Base-by-base conservation (phyloP, 371 early-diverging fungal species). In the Dichotomocladium elegans region DNA sequence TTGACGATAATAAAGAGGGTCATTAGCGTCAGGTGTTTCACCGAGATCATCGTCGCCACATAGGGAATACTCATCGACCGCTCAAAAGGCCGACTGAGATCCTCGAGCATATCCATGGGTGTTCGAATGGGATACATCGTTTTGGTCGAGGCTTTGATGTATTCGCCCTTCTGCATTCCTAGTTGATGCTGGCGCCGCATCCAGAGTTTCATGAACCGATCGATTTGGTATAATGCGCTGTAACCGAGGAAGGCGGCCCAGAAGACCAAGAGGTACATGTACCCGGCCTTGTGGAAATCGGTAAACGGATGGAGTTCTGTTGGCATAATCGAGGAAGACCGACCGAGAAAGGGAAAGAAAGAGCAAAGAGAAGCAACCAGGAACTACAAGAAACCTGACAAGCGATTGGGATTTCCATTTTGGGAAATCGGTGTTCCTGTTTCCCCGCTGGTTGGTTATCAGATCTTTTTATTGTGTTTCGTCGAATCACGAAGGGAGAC, bases 191-290 rank as follows among this genome's bases (percentile, higher is more conserved):
- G 58, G 8, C 60, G 44, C 37, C 73, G 61, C 30, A 44, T n/a
- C 17, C 44, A 47, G 28, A 64, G 66, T 17, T 57, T 53, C 15
- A 64, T 53, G 8, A 60, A 15, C 15, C 61, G 64, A 21, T 59
- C 58, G 22, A 64, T 17, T 40, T 74, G 75, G 31, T 71, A 67
- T 4, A 54, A 43, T n/a, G 64, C 54, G 27, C 67, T 71, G 41
- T 74, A 74, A 2, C 63, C 12, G 15, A 62, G 42, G 33, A 74
- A 74, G 12, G 62, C 42, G 15, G 49, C 59, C 75, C 75, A 74
- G 15, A 62, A 71, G 24, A 63, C 58, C 15, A 71, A 44, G 15
- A 67, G 60, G 47, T 74, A 74, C 9, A 55, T 46, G 30, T 65
- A 63, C 12, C 64, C 68, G 21, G 43, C 53, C 31, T 52, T 52